phyloP scores from a whole-genome alignment of 2,329 filamentous ascomycete species.

The Cytospora piceae region DNA sequence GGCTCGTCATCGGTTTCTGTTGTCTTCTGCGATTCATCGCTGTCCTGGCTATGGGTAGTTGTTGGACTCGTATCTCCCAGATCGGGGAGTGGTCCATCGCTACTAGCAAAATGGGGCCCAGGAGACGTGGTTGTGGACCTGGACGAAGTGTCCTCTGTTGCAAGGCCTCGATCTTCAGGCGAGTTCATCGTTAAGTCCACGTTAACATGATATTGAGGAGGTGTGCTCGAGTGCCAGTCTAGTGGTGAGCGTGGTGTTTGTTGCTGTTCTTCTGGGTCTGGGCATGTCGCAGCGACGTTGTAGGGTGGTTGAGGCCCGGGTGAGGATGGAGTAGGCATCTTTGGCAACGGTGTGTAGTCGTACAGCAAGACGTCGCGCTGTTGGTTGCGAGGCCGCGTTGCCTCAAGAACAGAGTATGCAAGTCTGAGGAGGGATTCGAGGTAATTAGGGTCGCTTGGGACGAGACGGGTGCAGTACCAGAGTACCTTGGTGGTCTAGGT shows the following conservation, averaged over 20 bases:
- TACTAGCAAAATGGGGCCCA: conserved; percentile 39
- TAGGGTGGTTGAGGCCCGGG: conserved; percentile 25
- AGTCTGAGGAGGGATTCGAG: not conserved
- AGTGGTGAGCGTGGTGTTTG: conserved; percentile 5
- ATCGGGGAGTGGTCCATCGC: conserved; percentile 22
- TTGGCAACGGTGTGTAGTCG: conserved; percentile 6
- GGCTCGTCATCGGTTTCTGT: conserved; percentile 23
- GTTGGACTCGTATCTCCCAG: conserved; percentile 15
- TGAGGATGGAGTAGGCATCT: conserved; percentile 31
- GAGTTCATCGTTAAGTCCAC: not conserved
- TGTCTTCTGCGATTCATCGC: conserved; percentile 12
- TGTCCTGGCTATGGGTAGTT: conserved; percentile 8
- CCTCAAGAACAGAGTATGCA: not conserved
- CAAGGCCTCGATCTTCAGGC: not conserved
- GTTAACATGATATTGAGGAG: conserved; percentile 2
- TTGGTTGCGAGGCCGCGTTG: not conserved
- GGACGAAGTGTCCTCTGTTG: conserved; percentile 33
- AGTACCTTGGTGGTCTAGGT: too few relatives aligned
- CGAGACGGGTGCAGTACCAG: too few relatives aligned
- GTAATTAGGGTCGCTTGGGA: not conserved
- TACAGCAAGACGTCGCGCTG: not conserved
- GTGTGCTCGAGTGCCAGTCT: conserved; percentile 11
- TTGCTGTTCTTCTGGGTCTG: conserved; percentile 26
- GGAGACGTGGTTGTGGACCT: conserved; percentile 51
- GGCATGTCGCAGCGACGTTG: conserved; percentile 27